phyloP scores from a whole-genome alignment of 345 rosid genomes.

The Pugionium dolabratum region DNA sequence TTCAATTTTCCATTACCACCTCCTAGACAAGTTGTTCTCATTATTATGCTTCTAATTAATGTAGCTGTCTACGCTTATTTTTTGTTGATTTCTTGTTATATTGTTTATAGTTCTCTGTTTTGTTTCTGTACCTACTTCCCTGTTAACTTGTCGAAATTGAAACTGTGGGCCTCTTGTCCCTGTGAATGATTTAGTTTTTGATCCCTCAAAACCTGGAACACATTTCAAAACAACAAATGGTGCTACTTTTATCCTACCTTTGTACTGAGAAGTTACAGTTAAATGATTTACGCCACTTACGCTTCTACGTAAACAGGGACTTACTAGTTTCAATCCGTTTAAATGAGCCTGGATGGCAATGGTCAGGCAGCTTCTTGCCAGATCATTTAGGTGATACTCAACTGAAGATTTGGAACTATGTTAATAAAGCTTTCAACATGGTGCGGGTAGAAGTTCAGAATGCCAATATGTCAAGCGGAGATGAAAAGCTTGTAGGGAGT shows the following conservation, averaged over 20 bases:
- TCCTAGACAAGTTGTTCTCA: too few relatives aligned
- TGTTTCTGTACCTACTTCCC: background rate
- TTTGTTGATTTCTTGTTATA: slow-evolving; percentile 9
- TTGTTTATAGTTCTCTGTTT: slow-evolving; percentile 1
- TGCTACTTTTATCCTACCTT: background rate
- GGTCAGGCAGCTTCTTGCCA: slow-evolving; percentile 97
- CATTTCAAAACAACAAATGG: too few relatives aligned
- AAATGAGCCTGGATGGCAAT: slow-evolving; percentile 95
- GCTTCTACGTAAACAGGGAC: slow-evolving; percentile 55
- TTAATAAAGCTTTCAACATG: slow-evolving; percentile 66
- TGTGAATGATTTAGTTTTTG: background rate
- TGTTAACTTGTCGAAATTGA: slow-evolving; percentile 12
- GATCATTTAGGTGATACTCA: slow-evolving; percentile 94
- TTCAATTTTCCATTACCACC: slow-evolving; percentile 8
- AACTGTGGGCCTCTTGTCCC: background rate
- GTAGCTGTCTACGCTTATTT: slow-evolving; percentile 18
- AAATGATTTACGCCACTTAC: slow-evolving; percentile 24
- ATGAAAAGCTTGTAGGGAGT: slow-evolving; percentile 73
- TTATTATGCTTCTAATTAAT: background rate
- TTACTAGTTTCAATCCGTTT: slow-evolving; percentile 74
- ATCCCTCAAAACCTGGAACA: too few relatives aligned
- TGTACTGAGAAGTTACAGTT: slow-evolving; percentile 18
- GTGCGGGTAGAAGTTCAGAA: slow-evolving; percentile 92
- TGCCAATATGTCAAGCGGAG: slow-evolving; percentile 71
- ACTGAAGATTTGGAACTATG: slow-evolving; percentile 81